phyloP scores from a whole-genome alignment of 495 filamentous ascomycete species.

The Zalerion maritima region DNA sequence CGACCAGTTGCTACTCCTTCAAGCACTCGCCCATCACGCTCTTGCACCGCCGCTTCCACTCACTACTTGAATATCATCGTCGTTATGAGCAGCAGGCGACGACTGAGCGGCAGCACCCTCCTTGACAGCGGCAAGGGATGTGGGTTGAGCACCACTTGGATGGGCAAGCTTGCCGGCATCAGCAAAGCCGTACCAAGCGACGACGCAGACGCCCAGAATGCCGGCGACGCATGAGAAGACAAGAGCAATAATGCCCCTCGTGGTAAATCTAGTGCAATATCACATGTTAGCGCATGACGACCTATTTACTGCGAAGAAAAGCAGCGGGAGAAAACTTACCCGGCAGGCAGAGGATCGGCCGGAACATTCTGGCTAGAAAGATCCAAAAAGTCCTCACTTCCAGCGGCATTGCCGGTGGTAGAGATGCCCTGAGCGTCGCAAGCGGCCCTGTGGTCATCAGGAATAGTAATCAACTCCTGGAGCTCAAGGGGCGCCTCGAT shows the following conservation, averaged over 20 bases:
- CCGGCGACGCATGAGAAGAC: slow-evolving; percentile 58
- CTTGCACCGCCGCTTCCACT: too few relatives aligned
- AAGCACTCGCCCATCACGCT: too few relatives aligned
- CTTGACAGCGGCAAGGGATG: too few relatives aligned
- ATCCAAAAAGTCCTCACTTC: slow-evolving; percentile 52
- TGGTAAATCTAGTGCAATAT: slow-evolving; percentile 42
- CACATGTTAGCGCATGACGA: not conserved
- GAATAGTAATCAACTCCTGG: slow-evolving; percentile 46
- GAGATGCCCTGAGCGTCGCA: slow-evolving; percentile 38
- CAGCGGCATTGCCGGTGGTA: slow-evolving; percentile 60
- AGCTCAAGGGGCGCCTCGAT: slow-evolving; percentile 45
- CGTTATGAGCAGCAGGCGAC: too few relatives aligned
- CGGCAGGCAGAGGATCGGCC: slow-evolving; percentile 43
- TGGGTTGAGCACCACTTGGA: too few relatives aligned
- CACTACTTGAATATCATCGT: too few relatives aligned
- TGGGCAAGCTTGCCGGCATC: too few relatives aligned
- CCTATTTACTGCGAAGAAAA: not conserved
- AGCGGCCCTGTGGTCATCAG: slow-evolving; percentile 44
- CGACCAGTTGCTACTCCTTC: too few relatives aligned
- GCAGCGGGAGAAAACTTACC: slow-evolving; percentile 22
- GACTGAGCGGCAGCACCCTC: too few relatives aligned
- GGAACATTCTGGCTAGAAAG: slow-evolving; percentile 44
- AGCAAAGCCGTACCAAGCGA: slow-evolving; percentile 54
- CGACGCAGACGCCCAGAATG: slow-evolving; percentile 53
- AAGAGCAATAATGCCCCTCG: slow-evolving; percentile 55